Evolutionary conservation across 345 rosid genomes (phyloP).

Genomic region (Brassica cretica): DNA sequence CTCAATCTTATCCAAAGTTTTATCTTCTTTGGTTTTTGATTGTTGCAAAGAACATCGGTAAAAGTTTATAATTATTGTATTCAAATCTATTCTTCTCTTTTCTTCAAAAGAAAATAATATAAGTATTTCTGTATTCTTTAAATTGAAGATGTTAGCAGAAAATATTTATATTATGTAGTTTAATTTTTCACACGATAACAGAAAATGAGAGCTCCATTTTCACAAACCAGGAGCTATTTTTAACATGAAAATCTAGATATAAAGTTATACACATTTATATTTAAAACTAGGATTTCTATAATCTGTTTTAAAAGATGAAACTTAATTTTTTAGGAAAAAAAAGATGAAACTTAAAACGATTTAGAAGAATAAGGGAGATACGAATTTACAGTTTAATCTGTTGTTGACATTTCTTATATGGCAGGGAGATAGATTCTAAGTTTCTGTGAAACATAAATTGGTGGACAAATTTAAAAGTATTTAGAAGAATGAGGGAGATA

Average conservation of each 20-base stretch:
- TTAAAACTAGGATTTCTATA: too few species aligned
- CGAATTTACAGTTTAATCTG: background rate
- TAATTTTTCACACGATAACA: background rate
- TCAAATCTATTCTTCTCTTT: background rate
- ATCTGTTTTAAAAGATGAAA: background rate
- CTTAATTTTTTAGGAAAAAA: too few species aligned
- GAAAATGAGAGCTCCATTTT: background rate
- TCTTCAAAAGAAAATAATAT: background rate
- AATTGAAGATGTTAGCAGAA: background rate
- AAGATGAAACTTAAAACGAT: too few species aligned
- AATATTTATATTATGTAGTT: background rate
- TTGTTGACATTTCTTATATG: background rate
- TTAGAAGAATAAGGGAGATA: too few species aligned
- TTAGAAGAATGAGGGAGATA: background rate
- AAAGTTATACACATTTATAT: background rate
- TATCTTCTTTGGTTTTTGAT: background rate
- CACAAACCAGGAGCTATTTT: background rate
- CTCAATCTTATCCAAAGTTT: background rate
- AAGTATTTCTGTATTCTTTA: background rate
- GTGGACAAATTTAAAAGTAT: too few species aligned
- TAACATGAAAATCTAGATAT: background rate
- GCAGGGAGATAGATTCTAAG: background rate
- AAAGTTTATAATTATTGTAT: background rate
- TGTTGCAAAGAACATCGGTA: background rate
- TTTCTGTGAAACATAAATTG: background rate